A percentile compares a stretch with the other conserved stretches of the same genome.
These are phyloP conservation scores for Sarocladiaceae sp. DNA, from an alignment of 2,329 filamentous ascomycete genomes.

Conservation along the genomic window DNA sequence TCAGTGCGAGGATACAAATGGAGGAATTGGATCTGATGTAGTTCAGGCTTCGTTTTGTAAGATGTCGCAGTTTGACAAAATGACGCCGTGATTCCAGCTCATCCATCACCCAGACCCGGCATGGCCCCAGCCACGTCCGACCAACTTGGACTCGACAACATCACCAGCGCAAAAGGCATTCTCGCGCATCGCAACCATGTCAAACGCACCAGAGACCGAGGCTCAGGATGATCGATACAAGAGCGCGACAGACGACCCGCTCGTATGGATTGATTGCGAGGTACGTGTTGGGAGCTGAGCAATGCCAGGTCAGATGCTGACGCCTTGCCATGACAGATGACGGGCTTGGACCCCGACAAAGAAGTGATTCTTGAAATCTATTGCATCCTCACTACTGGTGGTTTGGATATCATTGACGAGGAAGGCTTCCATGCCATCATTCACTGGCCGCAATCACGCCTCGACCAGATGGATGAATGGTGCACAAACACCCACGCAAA, in stretches of 20 bases:
- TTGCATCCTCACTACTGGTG: conserved; percentile 80
- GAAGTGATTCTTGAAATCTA: conserved; percentile 89
- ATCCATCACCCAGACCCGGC: too few species aligned
- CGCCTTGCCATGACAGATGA: conserved; percentile 64
- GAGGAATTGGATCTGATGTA: too few species aligned
- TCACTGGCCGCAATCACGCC: conserved; percentile 61
- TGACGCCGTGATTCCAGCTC: background rate
- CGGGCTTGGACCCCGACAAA: conserved; percentile 56
- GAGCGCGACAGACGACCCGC: conserved; percentile 42
- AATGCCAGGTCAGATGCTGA: background rate
- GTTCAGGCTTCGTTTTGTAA: too few species aligned
- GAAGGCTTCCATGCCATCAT: conserved; percentile 75
- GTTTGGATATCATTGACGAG: conserved; percentile 69
- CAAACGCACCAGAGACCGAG: background rate
- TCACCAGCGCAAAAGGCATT: background rate
- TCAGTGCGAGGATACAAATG: too few species aligned
- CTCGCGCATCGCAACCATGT: background rate
- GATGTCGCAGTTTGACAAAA: too few species aligned
- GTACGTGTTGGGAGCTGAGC: conserved; percentile 22
- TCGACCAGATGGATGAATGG: conserved; percentile 83
- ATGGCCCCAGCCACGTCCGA: too few species aligned
- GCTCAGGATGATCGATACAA: conserved; percentile 1
- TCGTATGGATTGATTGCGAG: conserved; percentile 80
- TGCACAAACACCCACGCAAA: conserved; percentile 72
- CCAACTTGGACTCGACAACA: conserved; percentile 1